A percentile compares a stretch with the other conserved stretches of the same genome.
These are phyloP conservation scores for Capsella rubella DNA, from an alignment of 441 rosid genomes.

Conservation along the genomic window DNA sequence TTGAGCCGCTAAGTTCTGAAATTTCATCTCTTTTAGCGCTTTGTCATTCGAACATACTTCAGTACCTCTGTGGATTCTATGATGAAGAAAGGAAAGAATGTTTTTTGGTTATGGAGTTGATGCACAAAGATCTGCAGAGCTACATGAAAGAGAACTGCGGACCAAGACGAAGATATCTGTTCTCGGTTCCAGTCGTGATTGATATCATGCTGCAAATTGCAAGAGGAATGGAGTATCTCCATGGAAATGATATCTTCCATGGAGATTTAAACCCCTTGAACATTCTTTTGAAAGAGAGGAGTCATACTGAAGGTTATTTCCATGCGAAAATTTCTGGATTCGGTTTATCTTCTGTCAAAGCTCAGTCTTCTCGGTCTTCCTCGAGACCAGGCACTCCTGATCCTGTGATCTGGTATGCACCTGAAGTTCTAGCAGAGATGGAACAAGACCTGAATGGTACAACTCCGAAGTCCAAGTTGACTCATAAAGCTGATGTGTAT, in stretches of 20 bases:
- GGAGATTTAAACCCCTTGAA: slow-evolving; percentile 81
- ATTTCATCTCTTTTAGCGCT: slow-evolving; percentile 66
- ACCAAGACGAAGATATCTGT: slow-evolving; percentile 61
- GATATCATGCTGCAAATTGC: slow-evolving; percentile 92
- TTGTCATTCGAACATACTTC: slow-evolving; percentile 84
- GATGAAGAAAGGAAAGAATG: slow-evolving; percentile 84
- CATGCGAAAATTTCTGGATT: slow-evolving; percentile 78
- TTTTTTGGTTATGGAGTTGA: slow-evolving; percentile 74
- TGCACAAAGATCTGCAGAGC: slow-evolving; percentile 69
- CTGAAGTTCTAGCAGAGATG: slow-evolving; percentile 77
- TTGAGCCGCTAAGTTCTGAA: slow-evolving; percentile 61
- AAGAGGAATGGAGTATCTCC: slow-evolving; percentile 92
- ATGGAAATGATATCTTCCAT: slow-evolving; percentile 62
- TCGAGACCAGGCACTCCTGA: slow-evolving; percentile 43
- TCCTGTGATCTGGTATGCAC: slow-evolving; percentile 81
- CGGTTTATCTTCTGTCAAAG: slow-evolving; percentile 59
- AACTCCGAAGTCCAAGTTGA: slow-evolving; percentile 47
- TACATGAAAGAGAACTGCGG: slow-evolving; percentile 83
- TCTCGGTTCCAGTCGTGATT: slow-evolving; percentile 66
- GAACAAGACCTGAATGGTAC: slow-evolving; percentile 49
- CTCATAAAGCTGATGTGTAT: slow-evolving; percentile 86
- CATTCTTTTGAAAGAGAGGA: slow-evolving; percentile 70
- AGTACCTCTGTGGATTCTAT: slow-evolving; percentile 70
- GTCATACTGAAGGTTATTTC: slow-evolving; percentile 69
- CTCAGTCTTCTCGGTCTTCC: slow-evolving; percentile 42